Evolutionary conservation across 192 early-diverging fungal species (phyloP).

Genomic region (Coemansia furcata): DNA sequence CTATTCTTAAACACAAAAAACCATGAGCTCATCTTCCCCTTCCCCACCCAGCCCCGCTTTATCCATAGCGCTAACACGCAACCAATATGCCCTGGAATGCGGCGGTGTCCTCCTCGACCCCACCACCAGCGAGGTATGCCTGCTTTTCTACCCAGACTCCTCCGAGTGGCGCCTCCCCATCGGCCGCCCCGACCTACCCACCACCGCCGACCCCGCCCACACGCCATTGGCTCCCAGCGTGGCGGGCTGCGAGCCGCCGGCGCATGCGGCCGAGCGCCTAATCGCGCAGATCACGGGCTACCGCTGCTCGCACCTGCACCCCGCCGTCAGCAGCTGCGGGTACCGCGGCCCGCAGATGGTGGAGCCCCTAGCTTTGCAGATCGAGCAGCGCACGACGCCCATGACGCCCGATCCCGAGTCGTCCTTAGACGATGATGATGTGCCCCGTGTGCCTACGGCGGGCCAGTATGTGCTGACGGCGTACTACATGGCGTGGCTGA

Average conservation of each 20-base stretch:
- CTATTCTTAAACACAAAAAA: not conserved
- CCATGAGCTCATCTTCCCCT: not conserved
- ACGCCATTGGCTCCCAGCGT: slow-evolving; percentile 15
- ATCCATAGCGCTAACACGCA: slow-evolving; percentile 31
- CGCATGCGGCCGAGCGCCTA: slow-evolving; percentile 40
- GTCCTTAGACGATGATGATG: not conserved
- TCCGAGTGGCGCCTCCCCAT: slow-evolving; percentile 53
- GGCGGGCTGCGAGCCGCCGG: slow-evolving; percentile 41
- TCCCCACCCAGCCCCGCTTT: not conserved
- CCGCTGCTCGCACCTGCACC: slow-evolving; percentile 47
- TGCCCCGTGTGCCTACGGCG: not conserved
- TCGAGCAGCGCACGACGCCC: slow-evolving; percentile 30
- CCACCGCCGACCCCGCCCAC: not conserved
- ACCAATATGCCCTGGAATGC: slow-evolving; percentile 40
- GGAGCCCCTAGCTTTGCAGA: slow-evolving; percentile 44
- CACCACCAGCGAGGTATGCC: slow-evolving; percentile 43
- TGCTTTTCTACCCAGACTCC: slow-evolving; percentile 49
- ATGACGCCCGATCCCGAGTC: not conserved
- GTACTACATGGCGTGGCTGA: slow-evolving; percentile 49
- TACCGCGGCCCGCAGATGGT: slow-evolving; percentile 49
- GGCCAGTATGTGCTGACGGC: slow-evolving; percentile 39
- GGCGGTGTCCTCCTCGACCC: slow-evolving; percentile 49
- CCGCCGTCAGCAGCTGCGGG: slow-evolving; percentile 19
- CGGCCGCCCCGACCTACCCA: slow-evolving; percentile 19
- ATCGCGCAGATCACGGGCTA: slow-evolving; percentile 45